Percentiles rank a stretch among this genome's conserved stretches.
phyloP scores from a whole-genome alignment of 345 rosid species.

The Sisymbrium altissimum region DNA sequence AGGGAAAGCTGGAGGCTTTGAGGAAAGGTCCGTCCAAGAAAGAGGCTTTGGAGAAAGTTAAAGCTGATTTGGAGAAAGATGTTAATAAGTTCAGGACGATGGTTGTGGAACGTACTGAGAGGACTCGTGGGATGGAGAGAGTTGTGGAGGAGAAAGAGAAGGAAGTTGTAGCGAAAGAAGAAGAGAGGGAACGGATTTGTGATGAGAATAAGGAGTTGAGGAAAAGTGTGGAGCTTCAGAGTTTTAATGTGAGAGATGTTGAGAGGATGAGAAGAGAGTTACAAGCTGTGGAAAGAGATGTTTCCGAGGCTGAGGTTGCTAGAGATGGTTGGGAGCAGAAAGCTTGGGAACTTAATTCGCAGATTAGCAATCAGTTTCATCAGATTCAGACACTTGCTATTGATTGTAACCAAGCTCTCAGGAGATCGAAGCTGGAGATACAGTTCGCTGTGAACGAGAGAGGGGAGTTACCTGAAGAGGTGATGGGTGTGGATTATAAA shows the following conservation, averaged over 20 bases:
- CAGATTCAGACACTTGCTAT: conserved; percentile 61
- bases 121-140: conserved; percentile 44
- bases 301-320: conserved; percentile 52
- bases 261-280: conserved; percentile 97
- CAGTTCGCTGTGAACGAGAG: conserved; percentile 54
- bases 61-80: conserved; percentile 62
- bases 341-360: conserved; percentile 70
- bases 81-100: conserved; percentile 61
- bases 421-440: conserved; percentile 66
- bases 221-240: conserved; percentile 69
- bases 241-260: conserved; percentile 63
- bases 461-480: conserved; percentile 59
- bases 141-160: conserved; percentile 57
- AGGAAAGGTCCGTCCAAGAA: conserved; percentile 55
- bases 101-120: conserved; percentile 42
- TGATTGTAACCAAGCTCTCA: conserved; percentile 72
- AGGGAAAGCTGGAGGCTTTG: conserved; percentile 45
- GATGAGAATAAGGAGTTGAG: conserved; percentile 74
- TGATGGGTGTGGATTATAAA: conserved; percentile 82
- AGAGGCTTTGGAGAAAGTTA: conserved; percentile 55
- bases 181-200: conserved; percentile 50
- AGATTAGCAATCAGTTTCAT: conserved; percentile 48
- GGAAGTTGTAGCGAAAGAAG: conserved; percentile 52
- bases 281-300: conserved; percentile 80
- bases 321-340: conserved; percentile 77